These are phyloP conservation scores for Teunomyces pallodes DNA, from an alignment of 805 yeast genomes.

Conservation along the genomic window DNA sequence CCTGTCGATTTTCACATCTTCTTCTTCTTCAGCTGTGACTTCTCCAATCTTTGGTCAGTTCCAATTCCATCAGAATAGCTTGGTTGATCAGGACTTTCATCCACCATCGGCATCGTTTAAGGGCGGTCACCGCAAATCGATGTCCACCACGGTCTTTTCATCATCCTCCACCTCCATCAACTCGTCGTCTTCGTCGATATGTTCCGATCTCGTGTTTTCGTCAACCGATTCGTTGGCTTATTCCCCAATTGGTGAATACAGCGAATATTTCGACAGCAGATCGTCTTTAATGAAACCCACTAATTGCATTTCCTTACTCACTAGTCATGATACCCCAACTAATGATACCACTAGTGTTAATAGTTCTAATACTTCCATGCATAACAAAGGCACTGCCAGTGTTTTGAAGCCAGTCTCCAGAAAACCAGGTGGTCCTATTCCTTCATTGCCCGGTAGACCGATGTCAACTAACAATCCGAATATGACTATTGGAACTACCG, in stretches of 20 bases:
- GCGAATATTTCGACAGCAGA: constrained; percentile 23
- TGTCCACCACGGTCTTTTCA: constrained; percentile 14
- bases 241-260: constrained; percentile 22
- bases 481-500: background rate
- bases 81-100: constrained; percentile 19
- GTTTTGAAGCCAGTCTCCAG: constrained; percentile 9
- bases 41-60: constrained; percentile 3
- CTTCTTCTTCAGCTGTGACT: constrained; percentile 7
- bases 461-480: background rate
- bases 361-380: constrained; percentile 2
- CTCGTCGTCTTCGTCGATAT: constrained; percentile 29
- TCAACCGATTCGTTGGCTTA: constrained; percentile 28
- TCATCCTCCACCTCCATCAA: constrained; percentile 26
- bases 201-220: constrained; percentile 25
- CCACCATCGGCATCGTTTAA: constrained; percentile 29
- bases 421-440: constrained; percentile 10
- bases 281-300: constrained; percentile 4
- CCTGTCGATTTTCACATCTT: constrained; percentile 16
- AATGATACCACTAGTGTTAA: constrained; percentile 1
- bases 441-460: constrained; percentile 1
- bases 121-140: constrained; percentile 14
- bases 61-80: background rate
- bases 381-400: constrained; percentile 1
- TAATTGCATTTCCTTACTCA: background rate
- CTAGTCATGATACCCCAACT: background rate